Percentiles rank a stretch among this genome's conserved stretches.
Conservation (phyloP, 495 filamentous ascomycete genomes). For the Hyaloscypha hepaticicola region DNA sequence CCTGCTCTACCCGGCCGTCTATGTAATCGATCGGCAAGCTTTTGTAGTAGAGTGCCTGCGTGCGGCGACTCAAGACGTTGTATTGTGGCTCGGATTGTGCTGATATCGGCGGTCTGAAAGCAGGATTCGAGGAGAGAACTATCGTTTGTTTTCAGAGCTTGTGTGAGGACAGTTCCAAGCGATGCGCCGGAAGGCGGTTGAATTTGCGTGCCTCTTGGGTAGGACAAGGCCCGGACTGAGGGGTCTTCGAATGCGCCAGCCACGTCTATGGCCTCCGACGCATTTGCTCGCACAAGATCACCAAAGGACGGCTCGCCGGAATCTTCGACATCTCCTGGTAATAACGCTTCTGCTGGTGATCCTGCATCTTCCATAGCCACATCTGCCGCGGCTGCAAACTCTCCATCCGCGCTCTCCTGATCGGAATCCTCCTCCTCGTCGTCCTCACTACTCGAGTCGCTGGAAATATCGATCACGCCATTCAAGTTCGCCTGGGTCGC, state of each 20-base stretch:
- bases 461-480: constrained; percentile 42
- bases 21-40: constrained; percentile 83
- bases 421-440: constrained; percentile 38
- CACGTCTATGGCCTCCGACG: constrained; percentile 73
- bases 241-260: constrained; percentile 53
- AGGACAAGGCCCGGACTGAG: constrained; percentile 26
- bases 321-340: constrained; percentile 45
- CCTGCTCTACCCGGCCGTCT: constrained; percentile 84
- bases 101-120: constrained; percentile 71
- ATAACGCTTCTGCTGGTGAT: constrained; percentile 18
- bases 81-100: constrained; percentile 80
- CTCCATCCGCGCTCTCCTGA: constrained; percentile 36
- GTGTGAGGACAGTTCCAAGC: constrained; percentile 83
- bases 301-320: constrained; percentile 77
- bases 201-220: constrained; percentile 31
- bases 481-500: constrained; percentile 25
- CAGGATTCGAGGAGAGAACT: constrained; percentile 84
- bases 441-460: constrained; percentile 54
- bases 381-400: constrained; percentile 36
- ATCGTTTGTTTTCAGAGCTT: constrained; percentile 91
- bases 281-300: constrained; percentile 74
- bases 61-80: constrained; percentile 83
- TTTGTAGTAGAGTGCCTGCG: constrained; percentile 72
- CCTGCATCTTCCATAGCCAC: constrained; percentile 42
- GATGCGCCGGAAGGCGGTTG: constrained; percentile 74